Evolutionary conservation across 345 rosid species (phyloP).

Genomic region (Gossypium herbaceum): DNA sequence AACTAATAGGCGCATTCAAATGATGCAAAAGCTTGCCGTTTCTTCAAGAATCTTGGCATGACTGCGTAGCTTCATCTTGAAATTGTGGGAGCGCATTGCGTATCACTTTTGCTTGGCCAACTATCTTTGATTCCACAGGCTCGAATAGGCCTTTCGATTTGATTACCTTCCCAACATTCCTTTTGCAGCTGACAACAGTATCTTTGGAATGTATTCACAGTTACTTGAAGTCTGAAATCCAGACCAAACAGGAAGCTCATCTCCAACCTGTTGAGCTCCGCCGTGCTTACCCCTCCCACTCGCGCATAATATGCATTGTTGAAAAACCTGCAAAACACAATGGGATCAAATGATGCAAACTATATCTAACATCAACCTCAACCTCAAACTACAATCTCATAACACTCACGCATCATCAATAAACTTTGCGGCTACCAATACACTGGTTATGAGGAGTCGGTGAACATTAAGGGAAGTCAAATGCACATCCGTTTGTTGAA

Average conservation of each 20-base stretch:
- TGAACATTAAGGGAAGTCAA: conserved; percentile 76
- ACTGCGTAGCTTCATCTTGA: conserved; percentile 34
- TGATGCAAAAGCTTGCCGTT: conserved; percentile 7
- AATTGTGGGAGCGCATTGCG: conserved; percentile 46
- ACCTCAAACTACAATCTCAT: not conserved
- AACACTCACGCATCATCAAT: conserved; percentile 72
- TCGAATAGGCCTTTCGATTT: conserved; percentile 47
- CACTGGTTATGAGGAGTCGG: conserved; percentile 75
- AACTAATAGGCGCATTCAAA: conserved; percentile 1
- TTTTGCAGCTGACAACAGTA: conserved; percentile 66
- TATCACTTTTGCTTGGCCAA: conserved; percentile 54
- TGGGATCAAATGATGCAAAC: not conserved
- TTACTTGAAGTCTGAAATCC: conserved; percentile 82
- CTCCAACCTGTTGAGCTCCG: conserved; percentile 80
- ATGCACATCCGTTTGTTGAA: conserved; percentile 39
- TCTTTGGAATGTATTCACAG: conserved; percentile 51
- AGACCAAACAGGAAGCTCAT: conserved; percentile 70
- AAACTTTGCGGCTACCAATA: conserved; percentile 81
- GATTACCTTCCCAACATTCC: conserved; percentile 41
- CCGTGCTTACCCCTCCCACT: conserved; percentile 87
- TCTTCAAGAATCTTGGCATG: conserved; percentile 11
- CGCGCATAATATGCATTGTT: conserved; percentile 88
- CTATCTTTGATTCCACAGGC: conserved; percentile 49
- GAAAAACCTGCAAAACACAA: conserved; percentile 58
- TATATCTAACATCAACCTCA: not conserved